Percentiles rank a stretch among this genome's conserved stretches.
These are phyloP conservation scores for Coemansia erecta DNA, from an alignment of 192 early-diverging fungal genomes.

Conservation along the genomic window DNA sequence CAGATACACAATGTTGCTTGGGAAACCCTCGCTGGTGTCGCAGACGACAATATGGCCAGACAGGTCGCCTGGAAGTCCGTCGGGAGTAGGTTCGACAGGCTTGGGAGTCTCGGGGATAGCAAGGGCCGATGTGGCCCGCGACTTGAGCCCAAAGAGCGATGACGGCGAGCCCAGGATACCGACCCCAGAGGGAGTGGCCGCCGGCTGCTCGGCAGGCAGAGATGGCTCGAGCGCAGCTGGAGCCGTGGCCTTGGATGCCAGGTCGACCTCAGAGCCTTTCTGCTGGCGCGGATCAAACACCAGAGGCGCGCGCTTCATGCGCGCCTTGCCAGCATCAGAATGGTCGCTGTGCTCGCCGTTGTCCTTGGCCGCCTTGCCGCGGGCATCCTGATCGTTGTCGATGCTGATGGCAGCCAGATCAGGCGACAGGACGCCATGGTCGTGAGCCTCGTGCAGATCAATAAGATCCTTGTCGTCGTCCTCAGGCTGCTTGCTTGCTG, in stretches of 20 bases:
- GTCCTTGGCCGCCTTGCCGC: conserved; percentile 12
- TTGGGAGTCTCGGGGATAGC: background rate
- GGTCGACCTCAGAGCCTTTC: conserved; percentile 20
- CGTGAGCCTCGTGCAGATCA: conserved; percentile 12
- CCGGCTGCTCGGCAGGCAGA: background rate
- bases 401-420: conserved; percentile 42
- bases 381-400: conserved; percentile 10
- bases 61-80: conserved; percentile 43
- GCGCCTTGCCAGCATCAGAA: background rate
- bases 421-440: conserved; percentile 18
- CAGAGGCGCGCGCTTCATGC: conserved; percentile 38
- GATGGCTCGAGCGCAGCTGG: conserved; percentile 1
- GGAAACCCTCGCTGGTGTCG: conserved; percentile 59
- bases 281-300: conserved; percentile 40
- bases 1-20: conserved; percentile 65
- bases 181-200: background rate
- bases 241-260: conserved; percentile 6
- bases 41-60: conserved; percentile 63
- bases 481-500: conserved; percentile 5
- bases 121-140: background rate
- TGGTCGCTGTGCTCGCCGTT: background rate
- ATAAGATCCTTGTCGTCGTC: conserved; percentile 13
- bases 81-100: conserved; percentile 17
- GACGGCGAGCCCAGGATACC: background rate
- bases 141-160: background rate